phyloP scores from a whole-genome alignment of 305 asterid genomes.

The Salvia sclarea region DNA sequence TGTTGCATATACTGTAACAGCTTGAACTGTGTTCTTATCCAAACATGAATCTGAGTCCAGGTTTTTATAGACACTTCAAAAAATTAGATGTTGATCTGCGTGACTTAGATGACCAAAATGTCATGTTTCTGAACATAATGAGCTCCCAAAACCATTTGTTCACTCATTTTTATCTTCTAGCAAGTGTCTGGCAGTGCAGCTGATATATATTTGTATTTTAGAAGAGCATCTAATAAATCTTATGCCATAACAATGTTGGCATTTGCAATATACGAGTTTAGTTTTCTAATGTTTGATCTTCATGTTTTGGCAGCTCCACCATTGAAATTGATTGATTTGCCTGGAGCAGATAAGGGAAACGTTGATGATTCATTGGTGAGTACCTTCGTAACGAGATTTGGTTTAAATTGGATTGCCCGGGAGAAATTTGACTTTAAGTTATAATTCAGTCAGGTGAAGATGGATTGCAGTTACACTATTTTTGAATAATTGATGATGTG shows the following conservation, averaged over 20 bases:
- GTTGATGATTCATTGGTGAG: slow-evolving; percentile 94
- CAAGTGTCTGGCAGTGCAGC: slow-evolving; percentile 10
- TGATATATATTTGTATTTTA: not conserved
- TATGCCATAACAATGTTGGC: slow-evolving; percentile 5
- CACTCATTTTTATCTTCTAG: slow-evolving; percentile 6
- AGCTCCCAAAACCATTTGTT: slow-evolving; percentile 8
- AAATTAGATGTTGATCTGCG: not conserved
- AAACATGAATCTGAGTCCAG: slow-evolving; percentile 21
- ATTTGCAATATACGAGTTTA: slow-evolving; percentile 8
- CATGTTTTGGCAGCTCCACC: slow-evolving; percentile 76
- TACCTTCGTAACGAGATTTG: slow-evolving; percentile 26
- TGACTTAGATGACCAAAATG: slow-evolving; percentile 18
- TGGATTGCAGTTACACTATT: not conserved
- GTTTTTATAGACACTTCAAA: not conserved
- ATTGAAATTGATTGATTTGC: slow-evolving; percentile 87
- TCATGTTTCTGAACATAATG: slow-evolving; percentile 12
- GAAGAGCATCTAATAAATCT: not conserved
- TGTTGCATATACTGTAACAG: slow-evolving; percentile 19
- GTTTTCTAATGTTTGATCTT: slow-evolving; percentile 33
- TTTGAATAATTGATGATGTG: not conserved
- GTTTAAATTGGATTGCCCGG: not conserved
- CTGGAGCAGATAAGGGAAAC: slow-evolving; percentile 87
- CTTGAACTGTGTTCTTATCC: not conserved
- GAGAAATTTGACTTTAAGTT: not conserved
- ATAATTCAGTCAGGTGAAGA: not conserved